Conservation (phyloP, 768 basidiomycete genomes). For the Austroboletus eburneus region DNA sequence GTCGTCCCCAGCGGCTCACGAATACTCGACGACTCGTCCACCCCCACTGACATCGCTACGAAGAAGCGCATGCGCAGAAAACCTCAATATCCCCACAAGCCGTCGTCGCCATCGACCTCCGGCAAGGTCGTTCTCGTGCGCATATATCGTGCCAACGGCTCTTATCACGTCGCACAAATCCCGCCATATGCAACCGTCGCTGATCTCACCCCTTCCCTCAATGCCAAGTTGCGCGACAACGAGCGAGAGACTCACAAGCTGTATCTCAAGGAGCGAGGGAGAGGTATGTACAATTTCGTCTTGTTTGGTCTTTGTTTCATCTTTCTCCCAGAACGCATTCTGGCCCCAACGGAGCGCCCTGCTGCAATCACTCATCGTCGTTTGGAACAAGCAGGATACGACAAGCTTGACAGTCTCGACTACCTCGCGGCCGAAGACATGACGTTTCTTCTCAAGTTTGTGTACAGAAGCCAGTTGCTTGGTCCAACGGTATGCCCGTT, state of each 20-base stretch:
- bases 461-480: conserved; percentile 77
- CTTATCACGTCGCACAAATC: conserved; percentile 67
- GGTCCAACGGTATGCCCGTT: conserved; percentile 49
- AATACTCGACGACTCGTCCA: conserved; percentile 11
- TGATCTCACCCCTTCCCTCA: conserved; percentile 59
- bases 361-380: conserved; percentile 79
- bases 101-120: conserved; percentile 9
- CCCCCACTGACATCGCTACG: conserved; percentile 6
- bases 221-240: conserved; percentile 47
- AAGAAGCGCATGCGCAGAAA: conserved; percentile 26
- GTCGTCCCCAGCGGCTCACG: conserved; percentile 15
- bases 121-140: conserved; percentile 53
- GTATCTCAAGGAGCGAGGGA: conserved; percentile 71
- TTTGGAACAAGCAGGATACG: conserved; percentile 87
- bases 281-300: conserved; percentile 45
- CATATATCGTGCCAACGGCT: conserved; percentile 70
- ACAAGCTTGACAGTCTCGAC: conserved; percentile 73
- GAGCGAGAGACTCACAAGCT: conserved; percentile 60
- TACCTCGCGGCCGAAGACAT: conserved; percentile 74
- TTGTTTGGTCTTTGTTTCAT: background rate
- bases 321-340: conserved; percentile 62
- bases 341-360: conserved; percentile 78
- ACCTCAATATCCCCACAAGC: conserved; percentile 18
- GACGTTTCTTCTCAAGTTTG: conserved; percentile 82
- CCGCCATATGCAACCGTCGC: conserved; percentile 62